phyloP scores from a whole-genome alignment of 2,329 filamentous ascomycete species.

The Neoascochyta sp. region DNA sequence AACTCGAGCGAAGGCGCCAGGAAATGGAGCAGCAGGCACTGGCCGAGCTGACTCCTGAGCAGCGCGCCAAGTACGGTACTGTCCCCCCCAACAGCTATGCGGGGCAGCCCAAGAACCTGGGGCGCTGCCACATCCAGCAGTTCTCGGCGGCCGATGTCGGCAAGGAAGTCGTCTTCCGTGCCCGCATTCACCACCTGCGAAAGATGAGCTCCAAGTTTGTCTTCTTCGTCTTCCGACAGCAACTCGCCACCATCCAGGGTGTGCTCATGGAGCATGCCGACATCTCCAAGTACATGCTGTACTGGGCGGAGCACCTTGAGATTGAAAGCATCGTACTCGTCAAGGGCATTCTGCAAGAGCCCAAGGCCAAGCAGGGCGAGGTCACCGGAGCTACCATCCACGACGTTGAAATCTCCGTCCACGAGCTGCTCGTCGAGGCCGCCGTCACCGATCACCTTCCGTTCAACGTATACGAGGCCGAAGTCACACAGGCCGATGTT shows the following conservation, averaged over 20 bases:
- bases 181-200: constrained; percentile 73
- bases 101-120: constrained; percentile 47
- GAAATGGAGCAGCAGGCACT: constrained; percentile 48
- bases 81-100: constrained; percentile 58
- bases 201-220: constrained; percentile 78
- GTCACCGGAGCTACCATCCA: constrained; percentile 74
- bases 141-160: constrained; percentile 54
- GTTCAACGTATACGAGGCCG: constrained; percentile 68
- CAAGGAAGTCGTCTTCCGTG: constrained; percentile 62
- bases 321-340: constrained; percentile 76
- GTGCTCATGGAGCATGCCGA: constrained; percentile 64
- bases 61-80: constrained; percentile 57
- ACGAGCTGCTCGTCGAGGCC: constrained; percentile 60
- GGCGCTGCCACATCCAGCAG: constrained; percentile 49
- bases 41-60: constrained; percentile 56
- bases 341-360: constrained; percentile 67
- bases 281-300: constrained; percentile 71
- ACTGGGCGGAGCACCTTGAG: constrained; percentile 81
- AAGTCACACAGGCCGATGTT: constrained; percentile 57
- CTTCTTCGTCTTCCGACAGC: constrained; percentile 82
- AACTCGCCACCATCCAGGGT: constrained; percentile 78
- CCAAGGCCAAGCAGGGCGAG: constrained; percentile 61
- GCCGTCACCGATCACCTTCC: constrained; percentile 60
- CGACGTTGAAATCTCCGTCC: constrained; percentile 70
- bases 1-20: constrained; percentile 46